phyloP scores from a whole-genome alignment of 345 rosid genomes.

The Diplotaxis tenuifolia region DNA sequence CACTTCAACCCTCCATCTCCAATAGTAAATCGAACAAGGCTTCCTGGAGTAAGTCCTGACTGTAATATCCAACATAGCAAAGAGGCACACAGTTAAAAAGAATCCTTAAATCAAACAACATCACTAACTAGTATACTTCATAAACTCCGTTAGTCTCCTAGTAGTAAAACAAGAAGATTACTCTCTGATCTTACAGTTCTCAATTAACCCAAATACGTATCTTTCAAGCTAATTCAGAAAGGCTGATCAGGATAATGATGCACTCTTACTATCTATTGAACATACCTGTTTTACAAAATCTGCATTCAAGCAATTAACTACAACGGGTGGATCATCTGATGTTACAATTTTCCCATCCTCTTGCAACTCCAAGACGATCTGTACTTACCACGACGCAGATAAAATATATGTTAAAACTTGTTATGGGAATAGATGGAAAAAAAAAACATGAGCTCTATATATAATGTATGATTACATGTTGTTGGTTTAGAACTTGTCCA shows the following conservation, averaged over 20 bases:
- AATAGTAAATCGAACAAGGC: slow-evolving; percentile 72
- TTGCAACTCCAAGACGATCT: slow-evolving; percentile 90
- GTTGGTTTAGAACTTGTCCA: slow-evolving; percentile 72
- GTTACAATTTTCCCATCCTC: slow-evolving; percentile 75
- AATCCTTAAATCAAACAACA: not conserved
- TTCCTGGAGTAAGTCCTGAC: slow-evolving; percentile 60
- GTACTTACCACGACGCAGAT: slow-evolving; percentile 16
- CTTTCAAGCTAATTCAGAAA: not conserved
- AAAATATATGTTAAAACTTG: not conserved
- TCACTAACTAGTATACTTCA: not conserved
- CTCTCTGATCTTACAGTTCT: not conserved
- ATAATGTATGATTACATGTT: slow-evolving; percentile 53
- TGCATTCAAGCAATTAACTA: slow-evolving; percentile 60
- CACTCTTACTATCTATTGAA: no score
- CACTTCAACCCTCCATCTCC: slow-evolving; percentile 70
- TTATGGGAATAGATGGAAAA: not conserved
- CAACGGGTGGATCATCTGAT: slow-evolving; percentile 83
- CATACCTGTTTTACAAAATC: slow-evolving; percentile 67
- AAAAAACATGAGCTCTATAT: slow-evolving; percentile 2
- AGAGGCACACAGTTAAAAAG: not conserved
- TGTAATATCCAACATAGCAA: slow-evolving; percentile 35
- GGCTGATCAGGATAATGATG: no score
- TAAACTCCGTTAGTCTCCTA: not conserved
- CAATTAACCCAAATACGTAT: not conserved
- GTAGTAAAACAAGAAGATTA: not conserved